Evolutionary conservation across 2,329 filamentous ascomycete species (phyloP).

Genomic region (Hymenoscyphus albidus): DNA sequence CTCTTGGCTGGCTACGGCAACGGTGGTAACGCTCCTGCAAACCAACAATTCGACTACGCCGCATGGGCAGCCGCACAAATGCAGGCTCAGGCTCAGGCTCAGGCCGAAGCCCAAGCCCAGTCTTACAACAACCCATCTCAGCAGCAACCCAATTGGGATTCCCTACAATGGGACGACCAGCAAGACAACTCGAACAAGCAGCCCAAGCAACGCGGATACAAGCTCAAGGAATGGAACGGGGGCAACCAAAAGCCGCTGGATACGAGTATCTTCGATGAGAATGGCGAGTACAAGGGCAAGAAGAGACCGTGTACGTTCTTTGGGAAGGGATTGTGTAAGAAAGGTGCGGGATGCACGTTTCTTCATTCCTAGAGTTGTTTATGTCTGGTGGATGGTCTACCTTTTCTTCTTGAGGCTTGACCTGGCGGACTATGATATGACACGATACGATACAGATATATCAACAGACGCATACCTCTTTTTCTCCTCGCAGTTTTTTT

Average conservation of each 20-base stretch:
- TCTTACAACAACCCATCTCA: background rate
- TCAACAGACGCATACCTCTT: background rate
- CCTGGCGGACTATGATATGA: background rate
- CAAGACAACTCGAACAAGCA: constrained; percentile 13
- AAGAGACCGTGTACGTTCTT: constrained; percentile 69
- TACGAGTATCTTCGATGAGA: constrained; percentile 26
- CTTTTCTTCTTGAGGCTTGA: background rate
- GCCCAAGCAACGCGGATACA: constrained; percentile 16
- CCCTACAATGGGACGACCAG: constrained; percentile 1
- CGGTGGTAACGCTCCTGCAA: constrained; percentile 22
- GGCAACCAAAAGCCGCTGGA: constrained; percentile 8
- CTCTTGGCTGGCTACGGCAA: constrained; percentile 24
- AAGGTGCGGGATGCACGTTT: constrained; percentile 71
- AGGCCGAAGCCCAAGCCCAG: constrained; percentile 13
- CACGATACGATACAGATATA: background rate
- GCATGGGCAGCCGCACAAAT: constrained; percentile 20
- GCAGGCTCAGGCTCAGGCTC: constrained; percentile 18
- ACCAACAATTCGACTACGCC: constrained; percentile 25
- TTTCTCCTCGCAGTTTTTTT: too few relatives aligned
- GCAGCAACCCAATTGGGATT: constrained; percentile 19
- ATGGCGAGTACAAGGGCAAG: constrained; percentile 46
- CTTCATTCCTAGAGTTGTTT: constrained; percentile 51
- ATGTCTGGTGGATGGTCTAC: background rate
- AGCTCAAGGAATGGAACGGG: constrained; percentile 19
- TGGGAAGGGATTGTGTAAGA: constrained; percentile 66